These are phyloP conservation scores for Fusarium sp. DNA, from an alignment of 2,329 filamentous ascomycete species.

Conservation along the genomic window DNA sequence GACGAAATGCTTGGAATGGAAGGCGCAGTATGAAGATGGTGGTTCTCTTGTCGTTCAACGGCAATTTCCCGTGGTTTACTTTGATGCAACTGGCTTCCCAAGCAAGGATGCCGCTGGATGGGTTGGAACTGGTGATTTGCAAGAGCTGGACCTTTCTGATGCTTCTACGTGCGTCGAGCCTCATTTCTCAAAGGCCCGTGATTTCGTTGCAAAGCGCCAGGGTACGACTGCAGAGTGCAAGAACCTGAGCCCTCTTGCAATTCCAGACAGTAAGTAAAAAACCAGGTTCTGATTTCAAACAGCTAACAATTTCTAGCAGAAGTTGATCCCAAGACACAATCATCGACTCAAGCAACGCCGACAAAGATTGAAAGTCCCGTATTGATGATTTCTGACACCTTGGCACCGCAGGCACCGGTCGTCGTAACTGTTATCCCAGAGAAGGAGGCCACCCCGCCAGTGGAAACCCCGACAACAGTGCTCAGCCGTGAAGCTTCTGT, in stretches of 20 bases:
- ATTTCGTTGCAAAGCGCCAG: slow-evolving; percentile 1
- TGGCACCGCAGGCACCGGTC: background rate
- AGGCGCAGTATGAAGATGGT: background rate
- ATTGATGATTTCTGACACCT: background rate
- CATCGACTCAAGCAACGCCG: background rate
- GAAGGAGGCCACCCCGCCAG: background rate
- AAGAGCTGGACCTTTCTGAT: background rate
- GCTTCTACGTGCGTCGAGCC: background rate
- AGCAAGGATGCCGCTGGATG: background rate
- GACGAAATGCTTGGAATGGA: background rate
- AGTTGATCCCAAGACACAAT: background rate
- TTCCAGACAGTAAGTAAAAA: slow-evolving; percentile 1
- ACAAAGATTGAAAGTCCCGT: background rate
- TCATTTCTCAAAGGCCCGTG: background rate
- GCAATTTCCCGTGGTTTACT: slow-evolving; percentile 1
- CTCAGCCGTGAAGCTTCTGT: background rate
- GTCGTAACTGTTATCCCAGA: background rate
- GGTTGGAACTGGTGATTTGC: background rate
- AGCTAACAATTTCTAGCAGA: background rate
- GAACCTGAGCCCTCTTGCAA: background rate
- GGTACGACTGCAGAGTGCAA: background rate
- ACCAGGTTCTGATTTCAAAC: background rate
- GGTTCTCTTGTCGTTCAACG: background rate
- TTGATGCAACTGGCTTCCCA: background rate
- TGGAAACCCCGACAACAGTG: background rate